Conservation (phyloP, 2,329 filamentous ascomycete genomes). For the Pseudogymnoascus sp. region DNA sequence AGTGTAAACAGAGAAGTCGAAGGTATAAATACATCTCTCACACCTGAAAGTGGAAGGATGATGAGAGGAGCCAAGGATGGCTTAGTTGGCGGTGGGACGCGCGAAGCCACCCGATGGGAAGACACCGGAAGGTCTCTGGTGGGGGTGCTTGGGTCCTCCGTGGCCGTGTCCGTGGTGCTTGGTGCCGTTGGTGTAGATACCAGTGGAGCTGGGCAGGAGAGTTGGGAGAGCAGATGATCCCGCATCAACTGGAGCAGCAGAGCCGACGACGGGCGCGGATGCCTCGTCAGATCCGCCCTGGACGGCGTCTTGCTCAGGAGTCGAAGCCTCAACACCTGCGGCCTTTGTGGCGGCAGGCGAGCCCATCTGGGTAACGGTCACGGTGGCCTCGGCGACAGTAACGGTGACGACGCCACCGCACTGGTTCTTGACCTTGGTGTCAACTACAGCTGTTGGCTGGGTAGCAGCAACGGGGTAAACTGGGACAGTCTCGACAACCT, state of each 20-base stretch:
- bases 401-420: not conserved
- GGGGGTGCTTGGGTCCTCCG: not conserved
- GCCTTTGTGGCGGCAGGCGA: not conserved
- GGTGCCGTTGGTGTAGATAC: not conserved
- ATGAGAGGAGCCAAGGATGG: not conserved
- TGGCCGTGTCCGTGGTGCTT: not conserved
- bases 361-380: not conserved
- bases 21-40: constrained; percentile 8
- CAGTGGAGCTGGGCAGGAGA: not conserved
- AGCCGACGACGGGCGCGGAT: not conserved
- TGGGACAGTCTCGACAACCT: not conserved
- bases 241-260: not conserved
- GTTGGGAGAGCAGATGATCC: not conserved
- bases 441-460: not conserved
- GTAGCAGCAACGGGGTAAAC: not conserved
- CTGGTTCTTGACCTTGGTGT: not conserved
- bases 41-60: constrained; percentile 5
- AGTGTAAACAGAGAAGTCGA: constrained; percentile 7
- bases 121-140: not conserved
- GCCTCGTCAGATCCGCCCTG: not conserved
- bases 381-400: not conserved
- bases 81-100: not conserved
- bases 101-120: not conserved
- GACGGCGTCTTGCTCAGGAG: not conserved
- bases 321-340: not conserved